A percentile compares a stretch with the other conserved stretches of the same genome.
These are phyloP conservation scores for Diplodia scrobiculata DNA, from an alignment of 2,329 filamentous ascomycete genomes.

Conservation along the genomic window DNA sequence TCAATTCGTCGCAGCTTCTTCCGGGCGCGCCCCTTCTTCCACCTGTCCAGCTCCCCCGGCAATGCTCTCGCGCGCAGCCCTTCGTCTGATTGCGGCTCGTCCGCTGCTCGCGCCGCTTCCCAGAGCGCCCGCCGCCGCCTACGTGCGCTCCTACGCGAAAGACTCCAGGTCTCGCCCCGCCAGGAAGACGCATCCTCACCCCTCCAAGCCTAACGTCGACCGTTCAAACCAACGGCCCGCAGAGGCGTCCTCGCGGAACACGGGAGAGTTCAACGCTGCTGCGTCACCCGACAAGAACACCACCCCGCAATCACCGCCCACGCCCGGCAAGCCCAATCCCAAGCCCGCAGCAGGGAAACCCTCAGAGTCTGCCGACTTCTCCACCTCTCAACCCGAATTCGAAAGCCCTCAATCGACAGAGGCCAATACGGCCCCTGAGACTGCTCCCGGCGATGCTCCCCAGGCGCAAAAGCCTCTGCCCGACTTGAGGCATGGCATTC, in stretches of 20 bases:
- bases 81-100: conserved; percentile 40
- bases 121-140: conserved; percentile 37
- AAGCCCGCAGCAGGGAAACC: conserved; percentile 12
- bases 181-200: conserved; percentile 32
- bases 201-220: conserved; percentile 27
- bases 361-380: conserved; percentile 32
- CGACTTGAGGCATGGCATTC: conserved; percentile 91
- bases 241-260: conserved; percentile 41
- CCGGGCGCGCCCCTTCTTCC: neutral
- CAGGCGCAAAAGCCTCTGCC: conserved; percentile 69
- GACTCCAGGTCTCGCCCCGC: conserved; percentile 35
- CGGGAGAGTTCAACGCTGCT: conserved; percentile 42
- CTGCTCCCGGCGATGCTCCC: conserved; percentile 48
- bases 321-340: conserved; percentile 32
- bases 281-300: conserved; percentile 38
- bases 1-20: conserved; percentile 21
- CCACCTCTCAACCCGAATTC: conserved; percentile 44
- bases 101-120: conserved; percentile 34
- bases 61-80: conserved; percentile 44
- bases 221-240: neutral
- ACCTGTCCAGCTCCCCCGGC: conserved; percentile 25
- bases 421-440: conserved; percentile 44
- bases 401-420: conserved; percentile 40
- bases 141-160: conserved; percentile 35
- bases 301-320: conserved; percentile 35